Evolutionary conservation across 495 filamentous ascomycete species (phyloP), one percentile per base, ranked within the genome.

Genomic region (Penicillium ochrochloron): DNA sequence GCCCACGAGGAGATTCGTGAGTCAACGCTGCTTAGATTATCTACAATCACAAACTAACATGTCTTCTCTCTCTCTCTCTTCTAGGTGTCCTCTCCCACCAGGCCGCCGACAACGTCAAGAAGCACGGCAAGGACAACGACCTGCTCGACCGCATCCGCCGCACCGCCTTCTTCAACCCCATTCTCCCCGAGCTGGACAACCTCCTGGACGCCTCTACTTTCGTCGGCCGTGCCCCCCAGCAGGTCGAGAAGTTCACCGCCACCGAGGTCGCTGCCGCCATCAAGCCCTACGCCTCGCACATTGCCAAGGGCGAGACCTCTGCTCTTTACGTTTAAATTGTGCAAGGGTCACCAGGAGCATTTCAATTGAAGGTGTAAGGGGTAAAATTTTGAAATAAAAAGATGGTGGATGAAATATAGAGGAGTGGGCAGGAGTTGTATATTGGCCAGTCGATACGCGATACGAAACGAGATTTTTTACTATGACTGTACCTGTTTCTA

Each of bases 1-100:
- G 90, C 95, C 4, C 96, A 99, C 75, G 95, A 98, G 80, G 82
- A 92, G 72, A 93, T 98, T 63, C 82, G 82, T 75, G 76, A 63
- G 67, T n/a, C n/a, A n/a, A n/a, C n/a, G n/a, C n/a, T n/a, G n/a
- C n/a, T n/a, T n/a, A n/a, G n/a, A n/a, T n/a, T n/a, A n/a, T 19
- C 23, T 60, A 19, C 12, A 25, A 54, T 17, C 0, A 14, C 19
- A 11, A 55, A 54, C 54, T 62, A 65, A 60, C n/a, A 29, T 23
- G 19, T 23, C 6, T 19, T 34, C 57, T 37, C 37, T 14, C 17
- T 37, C 37, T 14, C 17, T 52, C 39, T 42, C 19, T 10, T 66
- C 60, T 66, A 78, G 87, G 91, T 60, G 90, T 97, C 15, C 83
- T 97, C 62, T 91, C 87, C n/a, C 93, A 94, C 76, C 82, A 98